Conservation (phyloP, 345 rosid species). For the Moringa oleifera region DNA sequence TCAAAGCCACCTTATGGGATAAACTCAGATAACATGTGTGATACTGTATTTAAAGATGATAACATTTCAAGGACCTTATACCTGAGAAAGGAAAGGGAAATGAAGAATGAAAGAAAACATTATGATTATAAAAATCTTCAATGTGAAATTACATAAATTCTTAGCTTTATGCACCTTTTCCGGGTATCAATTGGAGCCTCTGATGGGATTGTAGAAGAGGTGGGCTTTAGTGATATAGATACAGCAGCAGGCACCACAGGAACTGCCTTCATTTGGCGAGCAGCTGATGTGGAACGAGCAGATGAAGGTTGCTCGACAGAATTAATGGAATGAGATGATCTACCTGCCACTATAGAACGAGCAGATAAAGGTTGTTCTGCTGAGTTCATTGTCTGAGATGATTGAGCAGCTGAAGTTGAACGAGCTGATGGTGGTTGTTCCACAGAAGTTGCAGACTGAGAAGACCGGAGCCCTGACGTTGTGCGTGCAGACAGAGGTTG, state of each 20-base stretch:
- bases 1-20: background rate
- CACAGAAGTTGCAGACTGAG: slow-evolving; percentile 21
- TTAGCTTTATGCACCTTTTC: too few relatives aligned
- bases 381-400: slow-evolving; percentile 34
- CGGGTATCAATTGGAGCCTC: slow-evolving; percentile 37
- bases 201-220: slow-evolving; percentile 31
- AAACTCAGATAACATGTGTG: background rate
- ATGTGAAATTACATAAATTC: slow-evolving; percentile 2
- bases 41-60: background rate
- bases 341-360: slow-evolving; percentile 29
- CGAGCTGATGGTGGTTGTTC: slow-evolving; percentile 37
- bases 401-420: slow-evolving; percentile 24
- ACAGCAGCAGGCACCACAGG: slow-evolving; percentile 47
- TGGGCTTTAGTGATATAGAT: slow-evolving; percentile 52
- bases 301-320: slow-evolving; percentile 45
- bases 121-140: background rate
- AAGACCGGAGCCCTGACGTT: slow-evolving; percentile 30
- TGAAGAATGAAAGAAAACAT: background rate
- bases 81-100: background rate
- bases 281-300: slow-evolving; percentile 39
- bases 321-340: slow-evolving; percentile 30
- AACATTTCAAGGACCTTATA: too few relatives aligned
- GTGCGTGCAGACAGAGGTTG: slow-evolving; percentile 44
- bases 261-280: slow-evolving; percentile 42
- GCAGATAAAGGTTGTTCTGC: slow-evolving; percentile 39